These are phyloP conservation scores for Phyllosticta citrichinensis DNA, from an alignment of 2,329 filamentous ascomycete genomes.

Conservation along the genomic window DNA sequence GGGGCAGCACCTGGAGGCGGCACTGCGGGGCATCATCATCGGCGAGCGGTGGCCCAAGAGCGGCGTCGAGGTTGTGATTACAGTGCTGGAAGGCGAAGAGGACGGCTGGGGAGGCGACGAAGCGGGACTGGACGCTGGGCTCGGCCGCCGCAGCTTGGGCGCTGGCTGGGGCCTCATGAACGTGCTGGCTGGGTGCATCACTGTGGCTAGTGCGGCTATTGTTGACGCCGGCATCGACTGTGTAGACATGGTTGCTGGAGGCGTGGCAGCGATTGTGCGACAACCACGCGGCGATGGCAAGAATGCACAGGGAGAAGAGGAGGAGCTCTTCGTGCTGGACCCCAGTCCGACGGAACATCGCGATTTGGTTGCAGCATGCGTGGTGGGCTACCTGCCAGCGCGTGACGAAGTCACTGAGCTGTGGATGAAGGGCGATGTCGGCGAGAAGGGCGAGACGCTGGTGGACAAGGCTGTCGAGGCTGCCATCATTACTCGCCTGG, in stretches of 20 bases:
- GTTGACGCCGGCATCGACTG: constrained; percentile 94
- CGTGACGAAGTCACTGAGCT: constrained; percentile 89
- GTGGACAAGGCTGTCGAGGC: constrained; percentile 56
- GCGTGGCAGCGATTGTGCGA: constrained; percentile 70
- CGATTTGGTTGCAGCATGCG: constrained; percentile 70
- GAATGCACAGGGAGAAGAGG: constrained; percentile 18
- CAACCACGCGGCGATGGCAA: constrained; percentile 15
- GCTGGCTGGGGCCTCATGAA: constrained; percentile 80
- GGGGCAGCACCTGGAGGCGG: constrained; percentile 82
- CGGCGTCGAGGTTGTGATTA: constrained; percentile 89
- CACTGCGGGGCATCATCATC: constrained; percentile 79
- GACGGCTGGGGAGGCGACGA: constrained; percentile 56
- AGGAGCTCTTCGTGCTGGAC: constrained; percentile 57
- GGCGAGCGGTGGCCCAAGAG: constrained; percentile 98
- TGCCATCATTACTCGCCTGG: constrained; percentile 47
- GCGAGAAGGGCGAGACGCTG: constrained; percentile 40
- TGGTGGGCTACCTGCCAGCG: constrained; percentile 77
- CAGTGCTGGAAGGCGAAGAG: constrained; percentile 87
- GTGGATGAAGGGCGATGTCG: constrained; percentile 74
- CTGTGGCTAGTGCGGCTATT: constrained; percentile 83
- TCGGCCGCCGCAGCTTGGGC: constrained; percentile 34
- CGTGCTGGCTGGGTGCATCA: constrained; percentile 83
- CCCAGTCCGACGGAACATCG: constrained; percentile 73
- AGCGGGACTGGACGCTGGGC: constrained; percentile 23
- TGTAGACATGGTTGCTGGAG: constrained; percentile 79